Evolutionary conservation across 768 basidiomycete species (phyloP).

Genomic region (Lactarius sanguifluus): DNA sequence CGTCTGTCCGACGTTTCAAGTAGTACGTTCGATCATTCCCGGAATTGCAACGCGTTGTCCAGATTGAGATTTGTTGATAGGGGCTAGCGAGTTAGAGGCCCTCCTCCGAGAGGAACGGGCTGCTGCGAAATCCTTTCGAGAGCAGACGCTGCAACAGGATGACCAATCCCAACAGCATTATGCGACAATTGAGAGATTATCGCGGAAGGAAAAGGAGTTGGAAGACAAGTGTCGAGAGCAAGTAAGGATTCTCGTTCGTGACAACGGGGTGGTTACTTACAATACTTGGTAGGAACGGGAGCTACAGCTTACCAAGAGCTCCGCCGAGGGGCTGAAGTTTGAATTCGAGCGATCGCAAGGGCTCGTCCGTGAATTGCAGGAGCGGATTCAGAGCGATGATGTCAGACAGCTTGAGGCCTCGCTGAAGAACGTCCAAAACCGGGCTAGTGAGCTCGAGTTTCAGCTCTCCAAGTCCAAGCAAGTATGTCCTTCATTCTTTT

Average conservation of each 20-base stretch:
- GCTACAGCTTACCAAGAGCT: conserved; percentile 59
- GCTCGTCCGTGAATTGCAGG: conserved; percentile 69
- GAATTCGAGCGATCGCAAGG: conserved; percentile 56
- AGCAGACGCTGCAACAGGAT: conserved; percentile 46
- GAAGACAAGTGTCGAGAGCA: conserved; percentile 52
- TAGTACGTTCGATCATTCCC: conserved; percentile 43
- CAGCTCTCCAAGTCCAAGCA: conserved; percentile 78
- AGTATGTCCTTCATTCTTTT: conserved; percentile 41
- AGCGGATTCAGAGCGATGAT: conserved; percentile 82
- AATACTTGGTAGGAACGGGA: conserved; percentile 62
- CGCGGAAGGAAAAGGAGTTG: conserved; percentile 54
- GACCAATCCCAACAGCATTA: conserved; percentile 40
- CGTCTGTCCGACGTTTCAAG: conserved; percentile 58
- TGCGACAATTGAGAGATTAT: conserved; percentile 43
- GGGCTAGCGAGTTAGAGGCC: conserved; percentile 32
- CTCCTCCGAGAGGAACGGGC: conserved; percentile 31
- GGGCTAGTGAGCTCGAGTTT: conserved; percentile 80
- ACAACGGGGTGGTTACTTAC: conserved; percentile 2
- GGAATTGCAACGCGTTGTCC: not conserved
- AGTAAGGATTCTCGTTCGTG: conserved; percentile 36
- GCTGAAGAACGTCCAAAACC: conserved; percentile 75
- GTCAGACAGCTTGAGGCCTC: conserved; percentile 71
- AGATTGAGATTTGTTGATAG: conserved; percentile 23
- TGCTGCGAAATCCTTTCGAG: conserved; percentile 28
- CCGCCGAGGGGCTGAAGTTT: conserved; percentile 51